A percentile compares a stretch with the other conserved stretches of the same genome.
Conservation (phyloP, 2,329 filamentous ascomycete species). For the Ascochyta pisi region DNA sequence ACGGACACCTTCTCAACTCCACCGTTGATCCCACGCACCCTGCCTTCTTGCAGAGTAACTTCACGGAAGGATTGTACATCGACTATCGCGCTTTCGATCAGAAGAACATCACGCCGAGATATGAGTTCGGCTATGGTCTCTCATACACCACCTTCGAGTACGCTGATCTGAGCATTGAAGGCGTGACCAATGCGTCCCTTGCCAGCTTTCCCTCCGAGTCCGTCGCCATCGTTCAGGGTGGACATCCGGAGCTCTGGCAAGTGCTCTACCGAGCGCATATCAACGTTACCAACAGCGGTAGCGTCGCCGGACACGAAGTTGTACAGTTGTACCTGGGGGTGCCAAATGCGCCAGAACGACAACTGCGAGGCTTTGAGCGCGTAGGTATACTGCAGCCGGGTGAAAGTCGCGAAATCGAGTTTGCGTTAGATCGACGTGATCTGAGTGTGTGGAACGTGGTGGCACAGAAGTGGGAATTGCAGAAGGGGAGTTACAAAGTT, state of each 20-base stretch:
- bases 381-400: constrained; percentile 71
- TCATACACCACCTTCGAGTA: constrained; percentile 77
- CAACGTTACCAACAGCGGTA: constrained; percentile 73
- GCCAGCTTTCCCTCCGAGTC: constrained; percentile 19
- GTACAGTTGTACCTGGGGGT: constrained; percentile 71
- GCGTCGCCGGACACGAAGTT: constrained; percentile 69
- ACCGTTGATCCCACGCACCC: constrained; percentile 53
- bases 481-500: constrained; percentile 35
- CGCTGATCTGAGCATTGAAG: constrained; percentile 65
- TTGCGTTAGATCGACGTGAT: constrained; percentile 75
- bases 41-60: constrained; percentile 75
- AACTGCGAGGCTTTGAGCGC: constrained; percentile 80
- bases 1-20: constrained; percentile 66
- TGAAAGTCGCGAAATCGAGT: constrained; percentile 67
- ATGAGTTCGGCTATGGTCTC: constrained; percentile 80
- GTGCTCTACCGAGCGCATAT: constrained; percentile 69
- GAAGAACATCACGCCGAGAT: constrained; percentile 68
- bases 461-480: constrained; percentile 76
- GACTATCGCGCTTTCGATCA: constrained; percentile 79
- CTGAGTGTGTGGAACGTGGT: constrained; percentile 82
- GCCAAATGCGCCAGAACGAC: constrained; percentile 68
- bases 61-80: constrained; percentile 78
- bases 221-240: constrained; percentile 37
- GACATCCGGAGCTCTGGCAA: constrained; percentile 65
- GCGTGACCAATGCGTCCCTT: constrained; percentile 51